Percentiles rank a stretch among this genome's conserved stretches.
Conservation (phyloP, 805 yeast genomes). For the Zygosaccharomyces bisporus region DNA sequence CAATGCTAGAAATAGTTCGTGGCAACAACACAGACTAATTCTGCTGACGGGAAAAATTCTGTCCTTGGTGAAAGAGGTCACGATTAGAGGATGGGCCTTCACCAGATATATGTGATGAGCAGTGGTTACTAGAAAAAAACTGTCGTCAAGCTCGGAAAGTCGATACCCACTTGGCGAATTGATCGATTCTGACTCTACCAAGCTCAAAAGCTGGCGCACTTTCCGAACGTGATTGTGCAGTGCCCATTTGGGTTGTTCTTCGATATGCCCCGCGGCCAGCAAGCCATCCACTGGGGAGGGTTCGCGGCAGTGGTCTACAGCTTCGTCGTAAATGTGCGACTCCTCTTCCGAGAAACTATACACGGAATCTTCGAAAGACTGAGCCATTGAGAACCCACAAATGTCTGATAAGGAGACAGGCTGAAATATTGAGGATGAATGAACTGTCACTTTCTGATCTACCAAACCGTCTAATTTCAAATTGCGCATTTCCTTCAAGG, state of each 20-base stretch:
- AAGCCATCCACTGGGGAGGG: constrained; percentile 3
- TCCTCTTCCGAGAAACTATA: neutral
- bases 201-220: constrained; percentile 15
- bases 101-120: constrained; percentile 13
- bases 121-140: constrained; percentile 23
- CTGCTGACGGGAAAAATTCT: constrained; percentile 23
- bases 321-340: neutral
- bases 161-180: constrained; percentile 17
- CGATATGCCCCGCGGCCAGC: constrained; percentile 5
- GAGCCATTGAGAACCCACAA: constrained; percentile 2
- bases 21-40: constrained; percentile 13
- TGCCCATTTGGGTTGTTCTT: constrained; percentile 18
- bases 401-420: neutral
- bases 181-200: constrained; percentile 8
- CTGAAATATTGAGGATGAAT: neutral
- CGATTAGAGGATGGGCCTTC: constrained; percentile 23
- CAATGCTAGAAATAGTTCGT: constrained; percentile 5
- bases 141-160: constrained; percentile 16
- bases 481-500: neutral
- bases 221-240: constrained; percentile 21
- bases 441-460: neutral
- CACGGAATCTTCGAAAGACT: constrained; percentile 3
- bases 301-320: neutral
- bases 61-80: constrained; percentile 23
- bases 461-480: neutral